Evolutionary conservation across 2,329 filamentous ascomycete genomes (phyloP).

Genomic region (Trichoderma breve): DNA sequence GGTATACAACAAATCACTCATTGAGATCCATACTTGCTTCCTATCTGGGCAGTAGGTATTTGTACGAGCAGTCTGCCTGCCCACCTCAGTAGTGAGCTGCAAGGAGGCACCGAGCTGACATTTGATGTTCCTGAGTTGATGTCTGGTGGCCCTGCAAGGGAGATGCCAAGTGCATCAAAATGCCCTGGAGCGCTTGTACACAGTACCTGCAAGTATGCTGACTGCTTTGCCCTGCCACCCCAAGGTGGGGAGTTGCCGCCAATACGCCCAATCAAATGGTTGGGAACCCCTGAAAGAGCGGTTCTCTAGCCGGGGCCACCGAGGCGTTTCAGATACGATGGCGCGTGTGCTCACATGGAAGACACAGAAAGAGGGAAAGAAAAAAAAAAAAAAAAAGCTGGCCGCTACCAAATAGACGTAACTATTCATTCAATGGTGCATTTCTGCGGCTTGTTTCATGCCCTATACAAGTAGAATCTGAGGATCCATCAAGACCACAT

Average conservation of each 20-base stretch:
- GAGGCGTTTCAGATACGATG: slow-evolving; percentile 26
- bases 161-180: neutral
- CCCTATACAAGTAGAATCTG: neutral
- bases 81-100: neutral
- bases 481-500: neutral
- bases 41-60: neutral
- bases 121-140: neutral
- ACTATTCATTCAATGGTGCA: neutral
- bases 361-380: neutral
- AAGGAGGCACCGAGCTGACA: neutral
- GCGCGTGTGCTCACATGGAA: slow-evolving; percentile 7
- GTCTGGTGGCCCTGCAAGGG: slow-evolving; percentile 5
- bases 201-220: neutral
- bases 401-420: neutral
- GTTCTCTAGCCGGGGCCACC: slow-evolving; percentile 21
- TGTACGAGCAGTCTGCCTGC: neutral
- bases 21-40: neutral
- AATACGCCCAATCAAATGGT: slow-evolving; percentile 1
- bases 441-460: neutral
- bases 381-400: neutral
- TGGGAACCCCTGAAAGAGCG: slow-evolving; percentile 18
- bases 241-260: neutral
- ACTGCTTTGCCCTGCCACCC: neutral
- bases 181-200: neutral
- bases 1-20: neutral